A percentile compares a stretch with the other conserved stretches of the same genome.
Evolutionary conservation across 345 rosid genomes (phyloP).

Genomic region (Odontarrhena argentea): DNA sequence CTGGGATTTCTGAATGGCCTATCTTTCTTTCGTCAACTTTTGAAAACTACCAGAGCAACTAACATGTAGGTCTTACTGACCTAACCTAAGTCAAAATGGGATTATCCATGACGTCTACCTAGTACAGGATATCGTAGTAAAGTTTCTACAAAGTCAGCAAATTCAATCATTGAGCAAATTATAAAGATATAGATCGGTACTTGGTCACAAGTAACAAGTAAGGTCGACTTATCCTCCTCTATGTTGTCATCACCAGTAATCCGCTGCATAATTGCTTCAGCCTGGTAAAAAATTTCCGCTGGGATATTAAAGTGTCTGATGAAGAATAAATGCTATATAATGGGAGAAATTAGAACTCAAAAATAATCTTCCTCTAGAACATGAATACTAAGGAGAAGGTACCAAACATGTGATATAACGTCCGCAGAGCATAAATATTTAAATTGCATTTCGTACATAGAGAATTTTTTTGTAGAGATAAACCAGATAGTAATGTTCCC

Average conservation of each 20-base stretch:
- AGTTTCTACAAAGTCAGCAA: conserved; percentile 3
- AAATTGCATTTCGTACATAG: no score
- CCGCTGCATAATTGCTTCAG: conserved; percentile 70
- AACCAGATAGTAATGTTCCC: conserved; percentile 1
- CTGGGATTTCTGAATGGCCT: conserved; percentile 1
- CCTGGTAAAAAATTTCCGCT: conserved; percentile 59
- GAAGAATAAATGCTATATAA: conserved; percentile 19
- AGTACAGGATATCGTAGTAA: conserved; percentile 6
- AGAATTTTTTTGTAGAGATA: neutral
- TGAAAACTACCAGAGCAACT: conserved; percentile 18
- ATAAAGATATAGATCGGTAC: conserved; percentile 48
- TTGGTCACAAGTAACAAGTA: conserved; percentile 81
- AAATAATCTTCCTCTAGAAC: neutral
- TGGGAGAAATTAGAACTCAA: neutral
- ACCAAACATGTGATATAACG: neutral
- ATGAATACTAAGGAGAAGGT: neutral
- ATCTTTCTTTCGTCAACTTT: neutral
- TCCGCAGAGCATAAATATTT: neutral
- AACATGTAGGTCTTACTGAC: neutral
- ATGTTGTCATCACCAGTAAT: conserved; percentile 49
- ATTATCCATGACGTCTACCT: neutral
- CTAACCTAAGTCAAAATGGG: neutral
- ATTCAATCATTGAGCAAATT: neutral
- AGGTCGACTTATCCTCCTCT: conserved; percentile 59
- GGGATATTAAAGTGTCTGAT: conserved; percentile 37